Conservation (phyloP, 495 filamentous ascomycete genomes). For the Penicillium dipodomyicola region DNA sequence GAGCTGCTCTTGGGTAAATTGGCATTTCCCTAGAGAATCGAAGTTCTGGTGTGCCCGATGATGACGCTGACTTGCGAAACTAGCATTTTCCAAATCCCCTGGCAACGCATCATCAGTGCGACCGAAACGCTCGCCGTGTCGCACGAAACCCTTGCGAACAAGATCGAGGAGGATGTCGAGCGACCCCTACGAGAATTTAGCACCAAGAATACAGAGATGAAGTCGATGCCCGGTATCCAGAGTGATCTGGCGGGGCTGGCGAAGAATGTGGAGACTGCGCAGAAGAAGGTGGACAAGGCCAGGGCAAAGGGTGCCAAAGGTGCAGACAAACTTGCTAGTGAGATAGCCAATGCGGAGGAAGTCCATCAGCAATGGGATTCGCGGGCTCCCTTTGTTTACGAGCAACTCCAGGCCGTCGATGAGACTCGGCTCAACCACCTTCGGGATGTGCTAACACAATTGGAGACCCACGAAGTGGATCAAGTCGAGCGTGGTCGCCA, state of each 20-base stretch:
- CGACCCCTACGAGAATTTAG: conserved; percentile 72
- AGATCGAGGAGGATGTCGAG: conserved; percentile 91
- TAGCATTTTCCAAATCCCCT: conserved; percentile 88
- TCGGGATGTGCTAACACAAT: conserved; percentile 87
- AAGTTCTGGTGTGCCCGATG: background rate
- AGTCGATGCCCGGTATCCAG: conserved; percentile 78
- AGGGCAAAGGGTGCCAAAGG: conserved; percentile 76
- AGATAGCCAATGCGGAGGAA: conserved; percentile 69
- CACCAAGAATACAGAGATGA: conserved; percentile 74
- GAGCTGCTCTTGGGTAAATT: conserved; percentile 79
- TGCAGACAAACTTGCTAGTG: conserved; percentile 75
- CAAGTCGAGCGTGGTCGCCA: conserved; percentile 74
- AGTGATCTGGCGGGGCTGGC: conserved; percentile 77
- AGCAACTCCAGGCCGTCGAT: conserved; percentile 87
- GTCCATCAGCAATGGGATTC: conserved; percentile 89
- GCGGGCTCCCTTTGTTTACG: conserved; percentile 92
- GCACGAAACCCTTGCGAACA: conserved; percentile 76
- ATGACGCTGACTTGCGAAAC: conserved; percentile 8
- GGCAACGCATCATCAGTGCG: conserved; percentile 83
- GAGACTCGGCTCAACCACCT: conserved; percentile 88
- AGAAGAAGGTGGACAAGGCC: conserved; percentile 86
- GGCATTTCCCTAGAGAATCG: conserved; percentile 1
- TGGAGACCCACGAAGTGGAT: conserved; percentile 90
- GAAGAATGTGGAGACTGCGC: conserved; percentile 77
- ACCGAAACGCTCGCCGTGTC: conserved; percentile 78